Conservation (phyloP, 2,329 filamentous ascomycete species). For the Calonectria pteridis region DNA sequence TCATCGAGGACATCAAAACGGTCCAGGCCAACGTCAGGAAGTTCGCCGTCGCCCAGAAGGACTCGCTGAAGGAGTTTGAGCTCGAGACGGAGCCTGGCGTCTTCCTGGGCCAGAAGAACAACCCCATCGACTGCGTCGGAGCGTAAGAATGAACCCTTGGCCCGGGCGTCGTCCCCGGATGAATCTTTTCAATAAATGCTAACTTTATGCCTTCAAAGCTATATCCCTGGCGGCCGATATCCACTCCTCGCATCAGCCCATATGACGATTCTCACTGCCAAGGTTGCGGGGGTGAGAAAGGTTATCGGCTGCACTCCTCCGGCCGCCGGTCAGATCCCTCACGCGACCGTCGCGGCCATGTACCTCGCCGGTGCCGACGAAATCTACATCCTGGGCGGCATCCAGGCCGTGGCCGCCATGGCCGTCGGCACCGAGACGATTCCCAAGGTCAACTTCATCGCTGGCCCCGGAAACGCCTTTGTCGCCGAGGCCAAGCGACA, state of each 20-base stretch:
- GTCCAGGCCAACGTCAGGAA: conserved; percentile 33
- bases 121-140: conserved; percentile 23
- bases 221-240: conserved; percentile 27
- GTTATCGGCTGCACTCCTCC: conserved; percentile 32
- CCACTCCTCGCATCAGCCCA: conserved; percentile 30
- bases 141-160: conserved; percentile 11
- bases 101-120: conserved; percentile 21
- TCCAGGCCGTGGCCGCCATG: conserved; percentile 32
- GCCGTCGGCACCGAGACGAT: conserved; percentile 31
- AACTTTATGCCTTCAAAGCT: neutral
- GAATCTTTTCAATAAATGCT: neutral
- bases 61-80: conserved; percentile 28
- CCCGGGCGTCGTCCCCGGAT: neutral
- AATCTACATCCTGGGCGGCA: conserved; percentile 28
- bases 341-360: conserved; percentile 28
- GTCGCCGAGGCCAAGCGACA: conserved; percentile 33
- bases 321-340: conserved; percentile 21
- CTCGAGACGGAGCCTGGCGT: conserved; percentile 26
- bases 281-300: conserved; percentile 27
- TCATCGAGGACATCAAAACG: conserved; percentile 49
- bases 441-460: conserved; percentile 31
- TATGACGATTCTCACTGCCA: conserved; percentile 34
- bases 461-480: conserved; percentile 31
- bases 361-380: conserved; percentile 28
- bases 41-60: conserved; percentile 25